Evolutionary conservation across 768 basidiomycete species (phyloP).

Genomic region (Megacollybia marginata): DNA sequence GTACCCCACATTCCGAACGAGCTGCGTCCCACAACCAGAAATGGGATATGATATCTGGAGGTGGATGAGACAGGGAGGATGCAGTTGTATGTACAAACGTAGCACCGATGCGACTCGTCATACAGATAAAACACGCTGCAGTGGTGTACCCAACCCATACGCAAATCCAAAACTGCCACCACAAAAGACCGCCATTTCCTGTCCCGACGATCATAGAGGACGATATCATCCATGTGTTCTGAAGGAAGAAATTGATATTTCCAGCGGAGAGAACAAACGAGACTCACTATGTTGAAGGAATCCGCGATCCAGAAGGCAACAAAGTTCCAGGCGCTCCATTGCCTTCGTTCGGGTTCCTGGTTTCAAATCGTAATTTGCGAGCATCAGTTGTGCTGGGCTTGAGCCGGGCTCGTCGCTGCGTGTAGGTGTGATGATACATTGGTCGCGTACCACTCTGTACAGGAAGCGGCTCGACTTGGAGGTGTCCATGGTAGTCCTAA

Average conservation of each 20-base stretch:
- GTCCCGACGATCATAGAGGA: slow-evolving; percentile 50
- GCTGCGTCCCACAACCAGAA: slow-evolving; percentile 69
- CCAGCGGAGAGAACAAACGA: slow-evolving; percentile 18
- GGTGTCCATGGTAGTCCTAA: too few relatives aligned
- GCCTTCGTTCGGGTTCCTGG: slow-evolving; percentile 3
- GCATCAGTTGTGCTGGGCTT: too few relatives aligned
- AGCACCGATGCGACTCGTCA: slow-evolving; percentile 75
- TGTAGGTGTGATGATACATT: too few relatives aligned
- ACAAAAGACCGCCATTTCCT: slow-evolving; percentile 54
- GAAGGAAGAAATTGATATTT: not conserved
- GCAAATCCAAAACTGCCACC: slow-evolving; percentile 85
- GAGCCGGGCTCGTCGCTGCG: too few relatives aligned
- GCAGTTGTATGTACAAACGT: slow-evolving; percentile 27
- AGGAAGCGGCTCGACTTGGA: too few relatives aligned
- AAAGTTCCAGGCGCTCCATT: slow-evolving; percentile 5
- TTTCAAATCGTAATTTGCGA: slow-evolving; percentile 3
- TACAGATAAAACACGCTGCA: slow-evolving; percentile 62
- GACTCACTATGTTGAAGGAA: slow-evolving; percentile 75
- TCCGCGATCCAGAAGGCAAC: slow-evolving; percentile 59
- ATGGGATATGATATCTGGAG: slow-evolving; percentile 46
- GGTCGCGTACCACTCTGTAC: too few relatives aligned
- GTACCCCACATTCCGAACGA: slow-evolving; percentile 78
- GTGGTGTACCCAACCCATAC: slow-evolving; percentile 59
- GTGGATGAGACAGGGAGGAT: too few relatives aligned
- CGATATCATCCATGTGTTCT: slow-evolving; percentile 65